Evolutionary conservation across 192 early-diverging fungal genomes (phyloP).

Genomic region (Gonapodya prolifera): DNA sequence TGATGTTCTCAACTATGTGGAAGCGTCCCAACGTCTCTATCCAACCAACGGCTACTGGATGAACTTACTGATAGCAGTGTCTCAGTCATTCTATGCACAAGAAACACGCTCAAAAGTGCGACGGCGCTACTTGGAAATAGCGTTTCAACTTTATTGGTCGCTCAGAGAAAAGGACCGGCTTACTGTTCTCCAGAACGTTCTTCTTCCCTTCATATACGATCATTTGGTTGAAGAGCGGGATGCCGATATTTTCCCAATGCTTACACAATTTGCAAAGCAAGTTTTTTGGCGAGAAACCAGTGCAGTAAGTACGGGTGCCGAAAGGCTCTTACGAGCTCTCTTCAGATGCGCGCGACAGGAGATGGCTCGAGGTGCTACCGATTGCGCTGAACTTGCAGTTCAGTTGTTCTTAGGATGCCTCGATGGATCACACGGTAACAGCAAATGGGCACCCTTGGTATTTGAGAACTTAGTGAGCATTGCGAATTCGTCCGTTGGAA

Average conservation of each 20-base stretch:
- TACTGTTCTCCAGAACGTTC: not conserved
- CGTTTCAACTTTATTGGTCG: not conserved
- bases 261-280: not conserved
- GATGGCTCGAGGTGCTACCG: not conserved
- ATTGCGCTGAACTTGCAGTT: not conserved
- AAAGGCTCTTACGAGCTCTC: not conserved
- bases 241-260: not conserved
- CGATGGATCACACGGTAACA: not conserved
- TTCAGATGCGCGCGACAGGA: not conserved
- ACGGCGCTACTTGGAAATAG: not conserved
- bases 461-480: not conserved
- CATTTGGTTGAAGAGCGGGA: not conserved
- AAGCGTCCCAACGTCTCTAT: not conserved
- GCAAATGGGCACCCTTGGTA: not conserved
- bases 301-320: not conserved
- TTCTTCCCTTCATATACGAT: not conserved
- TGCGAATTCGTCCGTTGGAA: not conserved
- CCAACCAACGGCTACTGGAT: not conserved
- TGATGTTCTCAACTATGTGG: not conserved
- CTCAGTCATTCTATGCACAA: not conserved
- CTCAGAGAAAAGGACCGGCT: not conserved
- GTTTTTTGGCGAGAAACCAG: not conserved
- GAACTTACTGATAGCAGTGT: not conserved
- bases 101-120: not conserved
- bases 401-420: not conserved